These are phyloP conservation scores for Cordyceps tenuipes DNA, from an alignment of 2,329 filamentous ascomycete species.

Conservation along the genomic window DNA sequence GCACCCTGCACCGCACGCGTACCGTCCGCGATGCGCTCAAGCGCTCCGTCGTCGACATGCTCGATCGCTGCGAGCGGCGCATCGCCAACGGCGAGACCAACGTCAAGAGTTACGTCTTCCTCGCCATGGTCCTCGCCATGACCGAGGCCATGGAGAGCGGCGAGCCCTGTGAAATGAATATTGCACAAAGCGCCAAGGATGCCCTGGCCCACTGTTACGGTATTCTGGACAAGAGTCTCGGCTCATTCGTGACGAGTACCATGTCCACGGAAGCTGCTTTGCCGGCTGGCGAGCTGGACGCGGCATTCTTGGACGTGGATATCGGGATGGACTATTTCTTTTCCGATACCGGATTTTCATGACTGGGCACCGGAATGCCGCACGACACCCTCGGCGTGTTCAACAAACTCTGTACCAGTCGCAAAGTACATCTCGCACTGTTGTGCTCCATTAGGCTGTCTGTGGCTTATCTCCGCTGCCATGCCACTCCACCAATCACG, in stretches of 20 bases:
- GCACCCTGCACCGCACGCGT: slow-evolving; percentile 20
- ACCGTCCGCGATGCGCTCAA: slow-evolving; percentile 24
- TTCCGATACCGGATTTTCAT: slow-evolving; percentile 1
- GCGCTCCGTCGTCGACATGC: slow-evolving; percentile 21
- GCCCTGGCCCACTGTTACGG: slow-evolving; percentile 25
- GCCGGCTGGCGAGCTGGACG: background rate
- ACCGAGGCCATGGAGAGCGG: slow-evolving; percentile 25
- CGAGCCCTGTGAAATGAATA: slow-evolving; percentile 16
- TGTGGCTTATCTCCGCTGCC: background rate
- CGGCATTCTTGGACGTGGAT: background rate
- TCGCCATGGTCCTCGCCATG: slow-evolving; percentile 31
- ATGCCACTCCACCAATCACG: too few species aligned
- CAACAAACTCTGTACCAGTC: too few species aligned
- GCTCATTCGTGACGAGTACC: background rate
- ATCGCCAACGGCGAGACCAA: slow-evolving; percentile 35
- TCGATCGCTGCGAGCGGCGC: slow-evolving; percentile 18
- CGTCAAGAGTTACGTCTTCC: slow-evolving; percentile 33
- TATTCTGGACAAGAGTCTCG: slow-evolving; percentile 17
- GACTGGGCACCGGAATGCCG: background rate
- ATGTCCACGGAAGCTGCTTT: slow-evolving; percentile 1
- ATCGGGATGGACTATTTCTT: slow-evolving; percentile 9
- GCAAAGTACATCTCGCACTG: background rate
- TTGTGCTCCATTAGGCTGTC: too few species aligned
- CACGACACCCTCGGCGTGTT: too few species aligned
- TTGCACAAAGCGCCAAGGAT: slow-evolving; percentile 25